Evolutionary conservation across 2,329 filamentous ascomycete species (phyloP).

Genomic region (Ophiostoma piceae): DNA sequence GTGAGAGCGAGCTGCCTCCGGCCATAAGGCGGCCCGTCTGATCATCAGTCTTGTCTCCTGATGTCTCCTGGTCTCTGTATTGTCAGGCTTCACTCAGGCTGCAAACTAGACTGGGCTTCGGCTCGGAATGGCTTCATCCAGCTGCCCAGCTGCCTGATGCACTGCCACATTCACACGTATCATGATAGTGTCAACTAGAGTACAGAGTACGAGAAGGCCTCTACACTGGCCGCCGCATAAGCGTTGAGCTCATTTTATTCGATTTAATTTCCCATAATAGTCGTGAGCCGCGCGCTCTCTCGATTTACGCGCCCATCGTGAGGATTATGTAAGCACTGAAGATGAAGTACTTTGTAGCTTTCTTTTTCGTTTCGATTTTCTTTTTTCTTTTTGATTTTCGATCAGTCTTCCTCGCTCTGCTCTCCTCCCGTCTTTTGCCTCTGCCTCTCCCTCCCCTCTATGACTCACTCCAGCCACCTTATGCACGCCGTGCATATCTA

Average conservation of each 20-base stretch:
- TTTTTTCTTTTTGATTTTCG: neutral
- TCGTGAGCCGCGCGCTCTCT: neutral
- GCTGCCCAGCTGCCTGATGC: slow-evolving; percentile 2
- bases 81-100: neutral
- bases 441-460: neutral
- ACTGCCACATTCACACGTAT: neutral
- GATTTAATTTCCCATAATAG: neutral
- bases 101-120: too few species aligned
- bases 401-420: neutral
- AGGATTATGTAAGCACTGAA: neutral
- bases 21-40: neutral
- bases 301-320: neutral
- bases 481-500: slow-evolving; percentile 8
- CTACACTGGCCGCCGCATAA: neutral
- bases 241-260: neutral
- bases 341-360: neutral
- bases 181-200: neutral
- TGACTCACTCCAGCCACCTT: slow-evolving; percentile 8
- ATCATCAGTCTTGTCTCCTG: neutral
- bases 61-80: neutral
- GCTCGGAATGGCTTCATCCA: neutral
- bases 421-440: neutral
- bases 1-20: neutral
- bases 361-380: neutral
- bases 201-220: neutral